Conservation (phyloP, 306 rosid genomes). For the Cucurbita ficifolia region DNA sequence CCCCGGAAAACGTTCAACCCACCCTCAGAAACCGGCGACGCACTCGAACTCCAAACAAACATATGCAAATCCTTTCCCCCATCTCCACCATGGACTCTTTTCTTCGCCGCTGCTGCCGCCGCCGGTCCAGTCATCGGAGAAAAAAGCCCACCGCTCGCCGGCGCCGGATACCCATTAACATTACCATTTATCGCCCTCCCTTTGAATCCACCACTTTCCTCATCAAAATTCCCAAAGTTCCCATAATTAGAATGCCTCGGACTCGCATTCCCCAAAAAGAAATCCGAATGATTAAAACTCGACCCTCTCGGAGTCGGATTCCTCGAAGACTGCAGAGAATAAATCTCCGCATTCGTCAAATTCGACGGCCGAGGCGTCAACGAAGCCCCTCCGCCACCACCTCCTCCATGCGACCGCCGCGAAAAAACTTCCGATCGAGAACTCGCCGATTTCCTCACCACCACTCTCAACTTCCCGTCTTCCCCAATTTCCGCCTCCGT, state of each 20-base stretch:
- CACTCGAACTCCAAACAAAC: conserved; percentile 92
- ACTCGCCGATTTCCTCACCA: conserved; percentile 49
- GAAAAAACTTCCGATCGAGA: conserved; percentile 54
- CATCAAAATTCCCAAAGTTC: conserved; percentile 42
- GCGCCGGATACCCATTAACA: conserved; percentile 35
- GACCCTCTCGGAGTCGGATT: conserved; percentile 84
- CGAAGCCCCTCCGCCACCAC: conserved; percentile 11
- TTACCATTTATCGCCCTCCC: neutral
- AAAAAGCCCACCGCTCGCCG: conserved; percentile 43
- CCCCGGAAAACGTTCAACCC: conserved; percentile 78
- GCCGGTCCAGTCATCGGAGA: conserved; percentile 48
- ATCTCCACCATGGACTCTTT: conserved; percentile 22
- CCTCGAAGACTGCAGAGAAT: conserved; percentile 59
- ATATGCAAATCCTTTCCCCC: conserved; percentile 67
- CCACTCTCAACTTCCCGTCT: conserved; percentile 67
- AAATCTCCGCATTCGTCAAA: conserved; percentile 70
- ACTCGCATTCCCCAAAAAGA: conserved; percentile 40
- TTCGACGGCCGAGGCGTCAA: conserved; percentile 67
- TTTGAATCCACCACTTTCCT: conserved; percentile 23
- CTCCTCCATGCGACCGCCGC: conserved; percentile 33
- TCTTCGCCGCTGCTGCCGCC: conserved; percentile 23
- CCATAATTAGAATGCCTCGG: conserved; percentile 47
- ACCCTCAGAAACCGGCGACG: conserved; percentile 74
- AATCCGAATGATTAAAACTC: conserved; percentile 64
- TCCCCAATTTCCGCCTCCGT: conserved; percentile 74